Base-by-base conservation (phyloP, 371 early-diverging fungal species). In the Capillidium heterosporum region DNA sequence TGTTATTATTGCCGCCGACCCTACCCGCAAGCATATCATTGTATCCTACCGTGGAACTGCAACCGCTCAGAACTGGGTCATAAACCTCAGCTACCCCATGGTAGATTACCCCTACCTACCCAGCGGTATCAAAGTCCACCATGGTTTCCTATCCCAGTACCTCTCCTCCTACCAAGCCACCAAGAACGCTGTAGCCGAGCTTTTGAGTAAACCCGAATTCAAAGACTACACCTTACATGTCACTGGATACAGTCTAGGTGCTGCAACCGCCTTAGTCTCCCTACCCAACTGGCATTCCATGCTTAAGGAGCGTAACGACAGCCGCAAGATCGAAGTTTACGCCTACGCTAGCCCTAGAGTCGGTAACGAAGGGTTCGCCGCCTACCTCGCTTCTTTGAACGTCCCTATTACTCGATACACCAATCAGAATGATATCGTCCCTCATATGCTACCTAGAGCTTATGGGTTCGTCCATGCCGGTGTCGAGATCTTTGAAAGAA, bases 191-290 rank as follows among this genome's bases (percentile, higher is more conserved):
- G 26, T 51, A 7, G 32, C 8, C 15, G 21, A 51, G 10, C 23
- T 51, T 11, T 24, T 51, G 17, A 23, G 11, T 21, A 32, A 51
- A 15, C 52, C 52, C 32, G 15, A 32, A 10, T 32, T n/a, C 19
- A 51, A 51, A 51, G 39, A 39, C 39, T 51, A 32, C 24, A 35
- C 31, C 3, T 8, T 51, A 29, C 32, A 21, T 32, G 15, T 51
- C 8, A 51, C 52, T 32, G 52, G 52, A 7, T 29, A 32, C 24
- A 51, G 52, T 26, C 19, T 51, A n/a, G 52, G 52, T 32, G 52
- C 35, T 31, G 31, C 35, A 13, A 19, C 23, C 23, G 31, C 52
- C 15, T n/a, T 35, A 0, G 23, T 51, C 26, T 49, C 49, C 3
- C 11, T 31, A 19, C 49, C 49, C 10, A 11, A 10, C 19, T 49